Base-by-base conservation (phyloP, 495 filamentous ascomycete genomes). In the Talaromyces wortmannii region DNA sequence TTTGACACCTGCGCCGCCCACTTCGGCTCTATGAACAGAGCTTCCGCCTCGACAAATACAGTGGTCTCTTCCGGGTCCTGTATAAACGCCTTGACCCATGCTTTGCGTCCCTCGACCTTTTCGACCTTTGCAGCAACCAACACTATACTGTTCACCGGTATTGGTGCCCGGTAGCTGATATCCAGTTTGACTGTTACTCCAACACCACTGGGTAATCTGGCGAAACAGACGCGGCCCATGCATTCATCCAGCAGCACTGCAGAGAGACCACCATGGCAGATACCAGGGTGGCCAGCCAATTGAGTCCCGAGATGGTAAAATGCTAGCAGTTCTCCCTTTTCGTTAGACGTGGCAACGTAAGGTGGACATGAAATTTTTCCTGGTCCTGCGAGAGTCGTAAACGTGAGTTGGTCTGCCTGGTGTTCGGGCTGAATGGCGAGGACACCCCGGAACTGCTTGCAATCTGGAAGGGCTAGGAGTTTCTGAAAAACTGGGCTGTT, bases 181-280 rank as follows among this genome's bases (percentile, higher is more conserved):
- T 88, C 92, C 64, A 98, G 67, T 63, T 87, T 95, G 42, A 95
- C 94, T n/a, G 94, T 98, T 66, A 98, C 84, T 49, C 83, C 94
- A 29, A 97, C 80, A 64, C 90, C 88, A 62, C 89, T 91, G 40
- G 94, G 95, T 57, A 98, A 71, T 44, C 90, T 90, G 1, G 85
- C 83, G 67, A 97, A 97, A 62, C 90, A 95, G 71, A 91, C 96
- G 43, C 91, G 78, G 53, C 88, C 94, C 42, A 97, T 70, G 0
- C 90, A 90, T 69, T 98, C 94, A 61, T 98, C 94, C 48, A 97
- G 72, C 65, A 98, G 74, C 13, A 94, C 97, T 12, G 94, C 94
- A 45, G 97, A 71, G 57, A 97, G 67, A 0, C 94, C 94, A 10
- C 94, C 94, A 64, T 98, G 94, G 4, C 97, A 76, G 56, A 97